Evolutionary conservation across 2,329 filamentous ascomycete genomes (phyloP), one percentile per base, ranked within the genome.

Genomic region (Stylonectria norvegica): DNA sequence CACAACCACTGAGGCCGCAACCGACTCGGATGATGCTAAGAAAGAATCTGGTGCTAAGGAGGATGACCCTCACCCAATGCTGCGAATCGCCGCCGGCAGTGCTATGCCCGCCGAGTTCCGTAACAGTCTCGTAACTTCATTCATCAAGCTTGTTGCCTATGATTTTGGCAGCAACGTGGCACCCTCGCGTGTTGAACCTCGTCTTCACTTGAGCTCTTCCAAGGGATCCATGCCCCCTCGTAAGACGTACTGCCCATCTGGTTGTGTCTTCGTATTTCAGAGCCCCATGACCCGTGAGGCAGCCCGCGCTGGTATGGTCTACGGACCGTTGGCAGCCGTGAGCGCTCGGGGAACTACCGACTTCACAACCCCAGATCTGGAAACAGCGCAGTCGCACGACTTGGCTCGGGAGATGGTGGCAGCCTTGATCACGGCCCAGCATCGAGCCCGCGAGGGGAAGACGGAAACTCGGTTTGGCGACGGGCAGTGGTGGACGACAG

Each of bases 81-180:
- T 47, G 18, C 74, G 79, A 30, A 75, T 71, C 3, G 67, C 66
- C 9, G 55, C 69, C 2, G 79, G 80, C 8, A 60, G 64, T n/a
- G 64, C 72, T 33, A 81, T 82, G 70, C 79, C 79, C 1, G 56
- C 72, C 5, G 77, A 82, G 35, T 74, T 70, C 51, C 75, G 80
- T 20, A 72, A 79, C 39, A 70, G 70, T 38, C 65, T 83, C n/a
- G 50, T 80, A 10, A 69, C 72, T 3, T 72, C 79, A 23, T 83
- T 83, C 40, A 60, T 83, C 40, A 83, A 83, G 58, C 70, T 84
- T 4, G 72, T 84, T 12, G 72, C 78, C 14, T 84, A 83, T 53
- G 79, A 83, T 47, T 84, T 83, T 59, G 76, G 78, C 36, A 83
- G 80, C 60, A 83, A 75, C 49, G 73, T 81, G 34, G 67, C 70